Conservation (phyloP, 2,329 filamentous ascomycete genomes). For the Colletotrichum sp. region DNA sequence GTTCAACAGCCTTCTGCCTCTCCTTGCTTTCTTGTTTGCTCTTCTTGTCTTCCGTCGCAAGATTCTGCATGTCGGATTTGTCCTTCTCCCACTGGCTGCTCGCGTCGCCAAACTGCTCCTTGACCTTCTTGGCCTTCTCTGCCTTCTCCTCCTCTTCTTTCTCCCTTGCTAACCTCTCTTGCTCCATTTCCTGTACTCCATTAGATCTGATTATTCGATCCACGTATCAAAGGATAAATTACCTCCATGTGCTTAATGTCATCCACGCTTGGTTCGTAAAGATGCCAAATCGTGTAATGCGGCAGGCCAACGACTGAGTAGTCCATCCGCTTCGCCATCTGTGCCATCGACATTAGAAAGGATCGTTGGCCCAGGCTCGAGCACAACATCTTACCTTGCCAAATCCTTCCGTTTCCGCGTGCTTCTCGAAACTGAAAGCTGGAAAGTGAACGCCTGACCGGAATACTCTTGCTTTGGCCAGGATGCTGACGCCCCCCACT, state of each 20-base stretch:
- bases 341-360: constrained; percentile 5
- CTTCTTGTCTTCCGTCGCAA: constrained; percentile 62
- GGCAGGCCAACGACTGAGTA: constrained; percentile 95
- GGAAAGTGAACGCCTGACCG: constrained; percentile 95
- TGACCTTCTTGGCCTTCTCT: constrained; percentile 77
- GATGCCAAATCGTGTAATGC: constrained; percentile 99
- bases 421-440: constrained; percentile 97
- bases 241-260: constrained; percentile 97
- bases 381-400: constrained; percentile 74
- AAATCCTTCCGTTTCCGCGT: constrained; percentile 97
- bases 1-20: neutral
- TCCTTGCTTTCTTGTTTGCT: neutral
- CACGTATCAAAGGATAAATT: constrained; percentile 23
- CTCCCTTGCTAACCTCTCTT: constrained; percentile 80
- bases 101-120: constrained; percentile 79
- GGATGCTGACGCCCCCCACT: constrained; percentile 94
- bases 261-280: constrained; percentile 98
- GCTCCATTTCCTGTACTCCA: constrained; percentile 79
- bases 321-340: constrained; percentile 98
- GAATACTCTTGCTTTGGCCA: constrained; percentile 96
- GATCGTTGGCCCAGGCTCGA: constrained; percentile 10
- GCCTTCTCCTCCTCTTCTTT: constrained; percentile 77
- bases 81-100: constrained; percentile 89
- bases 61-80: constrained; percentile 76
- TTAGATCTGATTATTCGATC: constrained; percentile 19